phyloP scores from a whole-genome alignment of 2,329 filamentous ascomycete species.

The Dothideomycetidae sp. region DNA sequence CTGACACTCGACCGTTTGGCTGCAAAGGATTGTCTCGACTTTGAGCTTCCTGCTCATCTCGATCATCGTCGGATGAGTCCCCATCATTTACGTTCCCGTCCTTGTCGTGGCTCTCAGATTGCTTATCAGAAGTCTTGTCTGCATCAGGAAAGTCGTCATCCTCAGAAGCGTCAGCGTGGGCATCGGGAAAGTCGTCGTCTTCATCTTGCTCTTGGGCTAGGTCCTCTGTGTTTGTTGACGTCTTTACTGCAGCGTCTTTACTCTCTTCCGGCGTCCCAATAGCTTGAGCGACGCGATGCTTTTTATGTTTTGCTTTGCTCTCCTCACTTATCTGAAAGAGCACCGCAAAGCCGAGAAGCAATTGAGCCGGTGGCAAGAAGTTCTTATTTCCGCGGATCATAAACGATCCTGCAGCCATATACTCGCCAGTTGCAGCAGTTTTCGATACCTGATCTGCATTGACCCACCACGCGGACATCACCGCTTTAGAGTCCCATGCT shows the following conservation, averaged over 20 bases:
- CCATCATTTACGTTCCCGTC: constrained; percentile 12
- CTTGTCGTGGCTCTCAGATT: background rate
- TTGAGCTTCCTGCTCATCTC: constrained; percentile 1
- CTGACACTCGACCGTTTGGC: constrained; percentile 11
- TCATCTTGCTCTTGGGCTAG: constrained; percentile 29
- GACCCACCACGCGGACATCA: constrained; percentile 95
- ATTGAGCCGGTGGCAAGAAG: constrained; percentile 71
- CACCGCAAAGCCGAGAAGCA: constrained; percentile 75
- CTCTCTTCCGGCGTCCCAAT: constrained; percentile 11
- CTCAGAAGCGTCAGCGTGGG: constrained; percentile 16
- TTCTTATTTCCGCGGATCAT: constrained; percentile 78
- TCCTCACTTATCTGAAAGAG: constrained; percentile 82
- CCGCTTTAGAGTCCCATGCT: constrained; percentile 92
- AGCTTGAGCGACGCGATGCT: constrained; percentile 47
- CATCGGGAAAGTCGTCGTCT: constrained; percentile 29
- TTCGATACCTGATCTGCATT: constrained; percentile 82
- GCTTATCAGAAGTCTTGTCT: constrained; percentile 5
- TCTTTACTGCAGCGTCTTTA: constrained; percentile 13
- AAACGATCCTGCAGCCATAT: constrained; percentile 64
- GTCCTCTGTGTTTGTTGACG: constrained; percentile 13
- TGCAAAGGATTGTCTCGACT: constrained; percentile 12
- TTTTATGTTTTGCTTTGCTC: constrained; percentile 66
- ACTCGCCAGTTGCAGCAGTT: constrained; percentile 64
- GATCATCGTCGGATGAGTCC: constrained; percentile 11
- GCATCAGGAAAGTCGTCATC: constrained; percentile 15